Conservation (phyloP, 805 yeast genomes). For the Millerago galiae region DNA sequence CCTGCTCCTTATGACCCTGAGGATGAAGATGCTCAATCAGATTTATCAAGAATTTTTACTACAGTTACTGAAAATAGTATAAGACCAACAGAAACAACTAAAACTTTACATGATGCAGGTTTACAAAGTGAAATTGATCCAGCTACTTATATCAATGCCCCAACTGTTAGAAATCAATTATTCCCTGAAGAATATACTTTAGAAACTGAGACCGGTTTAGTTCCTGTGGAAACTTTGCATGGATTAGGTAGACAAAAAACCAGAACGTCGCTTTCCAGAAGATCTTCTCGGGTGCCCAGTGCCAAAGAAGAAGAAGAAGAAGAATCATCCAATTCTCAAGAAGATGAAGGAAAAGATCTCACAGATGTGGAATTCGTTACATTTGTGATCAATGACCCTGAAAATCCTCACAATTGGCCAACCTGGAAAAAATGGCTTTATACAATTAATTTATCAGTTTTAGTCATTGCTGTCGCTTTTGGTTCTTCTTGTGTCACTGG, state of each 20-base stretch:
- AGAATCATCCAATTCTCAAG: constrained; percentile 12
- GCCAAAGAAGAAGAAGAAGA: constrained; percentile 16
- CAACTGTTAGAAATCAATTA: constrained; percentile 47
- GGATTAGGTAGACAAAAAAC: constrained; percentile 53
- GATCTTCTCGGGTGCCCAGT: constrained; percentile 17
- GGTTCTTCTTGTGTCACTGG: constrained; percentile 91
- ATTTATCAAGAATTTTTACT: constrained; percentile 27
- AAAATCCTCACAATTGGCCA: constrained; percentile 87
- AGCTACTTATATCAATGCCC: constrained; percentile 49
- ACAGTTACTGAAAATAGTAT: constrained; percentile 21
- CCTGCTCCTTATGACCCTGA: constrained; percentile 37
- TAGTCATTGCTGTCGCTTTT: constrained; percentile 86
- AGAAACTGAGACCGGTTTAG: constrained; percentile 86
- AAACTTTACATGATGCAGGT: constrained; percentile 61
- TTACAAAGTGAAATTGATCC: constrained; percentile 44
- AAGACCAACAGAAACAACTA: constrained; percentile 64
- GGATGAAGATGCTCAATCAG: constrained; percentile 46
- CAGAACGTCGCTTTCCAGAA: constrained; percentile 24
- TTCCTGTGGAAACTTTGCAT: constrained; percentile 68
- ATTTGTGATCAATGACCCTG: constrained; percentile 72
- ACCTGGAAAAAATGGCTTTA: constrained; percentile 49
- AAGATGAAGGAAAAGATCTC: constrained; percentile 41
- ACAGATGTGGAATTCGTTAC: constrained; percentile 76
- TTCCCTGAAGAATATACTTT: constrained; percentile 91
- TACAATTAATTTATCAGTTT: constrained; percentile 59